A percentile compares a stretch with the other conserved stretches of the same genome.
Conservation (phyloP, 768 basidiomycete species). For the Leucosporidium creatinivorum region DNA sequence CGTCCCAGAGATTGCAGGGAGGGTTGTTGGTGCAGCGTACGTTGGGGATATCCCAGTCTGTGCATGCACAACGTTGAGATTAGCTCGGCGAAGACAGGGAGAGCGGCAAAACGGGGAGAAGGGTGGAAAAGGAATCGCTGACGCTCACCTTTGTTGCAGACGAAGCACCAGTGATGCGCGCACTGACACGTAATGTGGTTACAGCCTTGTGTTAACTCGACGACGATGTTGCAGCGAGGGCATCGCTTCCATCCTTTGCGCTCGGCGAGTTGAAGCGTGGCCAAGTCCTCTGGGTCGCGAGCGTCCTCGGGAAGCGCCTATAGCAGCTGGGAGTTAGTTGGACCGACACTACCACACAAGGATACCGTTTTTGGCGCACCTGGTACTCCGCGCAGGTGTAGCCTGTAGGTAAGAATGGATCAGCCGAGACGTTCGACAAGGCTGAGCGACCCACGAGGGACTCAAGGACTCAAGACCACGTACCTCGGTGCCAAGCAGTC, state of each 20-base stretch:
- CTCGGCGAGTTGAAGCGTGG: not conserved
- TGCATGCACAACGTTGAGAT: too few species aligned
- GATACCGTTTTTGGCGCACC: not conserved
- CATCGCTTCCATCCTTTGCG: conserved; percentile 2
- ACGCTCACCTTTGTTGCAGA: not conserved
- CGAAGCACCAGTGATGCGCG: not conserved
- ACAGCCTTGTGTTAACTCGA: conserved; percentile 3
- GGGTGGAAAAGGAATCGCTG: not conserved
- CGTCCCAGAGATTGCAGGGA: conserved; percentile 9
- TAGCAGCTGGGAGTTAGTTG: too few species aligned
- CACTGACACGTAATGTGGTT: conserved; percentile 11
- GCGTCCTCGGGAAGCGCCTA: conserved; percentile 4
- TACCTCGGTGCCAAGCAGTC: not conserved
- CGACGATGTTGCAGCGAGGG: not conserved
- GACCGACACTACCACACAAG: too few species aligned
- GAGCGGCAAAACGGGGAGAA: not conserved
- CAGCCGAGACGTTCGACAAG: too few species aligned
- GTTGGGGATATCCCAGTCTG: too few species aligned
- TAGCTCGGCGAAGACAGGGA: not conserved
- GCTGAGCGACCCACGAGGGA: too few species aligned
- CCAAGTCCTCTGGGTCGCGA: conserved; percentile 1
- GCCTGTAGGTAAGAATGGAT: not conserved
- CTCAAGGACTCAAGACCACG: not conserved
- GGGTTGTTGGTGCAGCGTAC: conserved; percentile 1
- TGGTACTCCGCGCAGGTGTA: conserved; percentile 4